phyloP scores from a whole-genome alignment of 805 yeast species.

The Saturnispora diversa region DNA sequence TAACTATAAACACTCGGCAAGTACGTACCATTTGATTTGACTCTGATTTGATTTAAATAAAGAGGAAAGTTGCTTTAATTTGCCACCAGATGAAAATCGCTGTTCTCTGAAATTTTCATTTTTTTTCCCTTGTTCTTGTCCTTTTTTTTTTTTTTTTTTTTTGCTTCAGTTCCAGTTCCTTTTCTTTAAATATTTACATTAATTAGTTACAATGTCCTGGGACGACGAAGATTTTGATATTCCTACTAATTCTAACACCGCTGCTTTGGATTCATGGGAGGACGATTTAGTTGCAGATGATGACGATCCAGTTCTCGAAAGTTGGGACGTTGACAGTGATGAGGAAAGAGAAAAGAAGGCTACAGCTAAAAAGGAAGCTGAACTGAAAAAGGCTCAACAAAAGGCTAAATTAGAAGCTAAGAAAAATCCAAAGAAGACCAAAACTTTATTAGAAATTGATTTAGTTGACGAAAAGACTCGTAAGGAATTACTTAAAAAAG shows the following conservation, averaged over 20 bases:
- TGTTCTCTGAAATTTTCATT: too few species aligned
- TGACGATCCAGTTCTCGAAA: slow-evolving; percentile 72
- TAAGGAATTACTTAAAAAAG: slow-evolving; percentile 64
- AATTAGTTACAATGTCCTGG: slow-evolving; percentile 11
- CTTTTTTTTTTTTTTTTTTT: slow-evolving; percentile 3
- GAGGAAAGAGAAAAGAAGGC: slow-evolving; percentile 35
- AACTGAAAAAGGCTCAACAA: slow-evolving; percentile 29
- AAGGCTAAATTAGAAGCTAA: slow-evolving; percentile 38
- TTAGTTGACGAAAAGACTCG: slow-evolving; percentile 66
- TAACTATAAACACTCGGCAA: too few species aligned
- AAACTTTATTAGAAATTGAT: slow-evolving; percentile 49
- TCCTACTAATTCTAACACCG: slow-evolving; percentile 33
- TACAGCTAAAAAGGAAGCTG: slow-evolving; percentile 13
- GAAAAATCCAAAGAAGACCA: slow-evolving; percentile 34
- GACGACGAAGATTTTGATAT: slow-evolving; percentile 91
- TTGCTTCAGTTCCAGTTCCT: neutral
- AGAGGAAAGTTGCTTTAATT: slow-evolving; percentile 1
- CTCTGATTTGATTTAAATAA: neutral
- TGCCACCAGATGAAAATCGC: neutral
- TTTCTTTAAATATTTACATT: neutral
- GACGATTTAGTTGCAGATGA: slow-evolving; percentile 54
- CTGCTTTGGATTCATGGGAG: slow-evolving; percentile 65
- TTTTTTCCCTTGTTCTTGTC: neutral
- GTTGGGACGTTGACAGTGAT: slow-evolving; percentile 84
- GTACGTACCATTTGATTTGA: neutral